phyloP scores from a whole-genome alignment of 2,329 filamentous ascomycete genomes.

The Colletotrichum karsti region DNA sequence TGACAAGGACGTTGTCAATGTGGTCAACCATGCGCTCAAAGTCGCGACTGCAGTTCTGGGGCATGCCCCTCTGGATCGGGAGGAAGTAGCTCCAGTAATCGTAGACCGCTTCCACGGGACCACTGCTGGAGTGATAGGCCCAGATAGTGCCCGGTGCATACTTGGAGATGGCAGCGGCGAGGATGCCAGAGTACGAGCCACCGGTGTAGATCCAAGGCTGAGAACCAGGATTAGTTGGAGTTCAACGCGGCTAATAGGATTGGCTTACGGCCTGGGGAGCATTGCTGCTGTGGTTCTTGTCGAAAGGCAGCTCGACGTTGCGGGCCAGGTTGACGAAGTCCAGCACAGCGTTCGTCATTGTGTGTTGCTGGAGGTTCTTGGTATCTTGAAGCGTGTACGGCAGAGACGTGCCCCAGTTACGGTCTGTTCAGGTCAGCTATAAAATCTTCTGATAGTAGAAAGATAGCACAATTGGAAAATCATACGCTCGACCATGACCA shows the following conservation, averaged over 20 bases:
- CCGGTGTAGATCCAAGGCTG: slow-evolving; percentile 65
- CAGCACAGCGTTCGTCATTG: slow-evolving; percentile 59
- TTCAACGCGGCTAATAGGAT: fast-evolving
- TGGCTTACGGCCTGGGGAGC: slow-evolving; percentile 51
- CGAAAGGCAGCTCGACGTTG: slow-evolving; percentile 61
- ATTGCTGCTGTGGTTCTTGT: slow-evolving; percentile 54
- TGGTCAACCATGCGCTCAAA: slow-evolving; percentile 59
- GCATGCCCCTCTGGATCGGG: slow-evolving; percentile 65
- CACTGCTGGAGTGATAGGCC: slow-evolving; percentile 67
- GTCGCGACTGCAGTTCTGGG: slow-evolving; percentile 65
- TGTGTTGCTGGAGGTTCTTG: slow-evolving; percentile 62
- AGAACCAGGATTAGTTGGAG: not conserved
- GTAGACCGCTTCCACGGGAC: slow-evolving; percentile 61
- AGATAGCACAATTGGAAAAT: not conserved
- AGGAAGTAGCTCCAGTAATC: slow-evolving; percentile 68
- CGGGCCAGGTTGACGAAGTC: slow-evolving; percentile 65
- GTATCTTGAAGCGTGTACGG: slow-evolving; percentile 60
- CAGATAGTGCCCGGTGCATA: slow-evolving; percentile 64
- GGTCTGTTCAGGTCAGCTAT: slow-evolving; percentile 45
- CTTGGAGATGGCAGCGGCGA: slow-evolving; percentile 64
- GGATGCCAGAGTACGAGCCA: slow-evolving; percentile 64
- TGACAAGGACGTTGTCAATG: slow-evolving; percentile 57
- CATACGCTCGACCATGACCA: slow-evolving; percentile 62
- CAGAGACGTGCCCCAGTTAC: slow-evolving; percentile 65
- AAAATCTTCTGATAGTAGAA: not conserved